Percentiles rank a stretch among this genome's conserved stretches.
These are phyloP conservation scores for Trichoderma sp. DNA, from an alignment of 2,329 filamentous ascomycete species.

Conservation along the genomic window DNA sequence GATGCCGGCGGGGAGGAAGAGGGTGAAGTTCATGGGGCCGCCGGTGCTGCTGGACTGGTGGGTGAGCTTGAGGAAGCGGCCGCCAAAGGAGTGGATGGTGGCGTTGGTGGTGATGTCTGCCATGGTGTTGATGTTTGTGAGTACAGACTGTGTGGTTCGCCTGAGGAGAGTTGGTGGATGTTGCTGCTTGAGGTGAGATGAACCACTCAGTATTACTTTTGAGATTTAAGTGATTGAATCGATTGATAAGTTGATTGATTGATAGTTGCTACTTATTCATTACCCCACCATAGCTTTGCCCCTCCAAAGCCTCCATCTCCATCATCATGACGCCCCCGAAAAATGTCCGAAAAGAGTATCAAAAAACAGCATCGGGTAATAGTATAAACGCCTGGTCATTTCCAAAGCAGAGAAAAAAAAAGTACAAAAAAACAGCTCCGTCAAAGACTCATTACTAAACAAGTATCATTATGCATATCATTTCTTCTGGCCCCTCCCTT, in stretches of 20 bases:
- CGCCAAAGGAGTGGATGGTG: slow-evolving; percentile 88
- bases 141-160: not conserved
- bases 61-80: slow-evolving; percentile 90
- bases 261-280: not conserved
- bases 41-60: slow-evolving; percentile 78
- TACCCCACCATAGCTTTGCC: slow-evolving; percentile 21
- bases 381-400: slow-evolving; percentile 21
- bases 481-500: not conserved
- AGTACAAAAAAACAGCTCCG: not conserved
- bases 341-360: slow-evolving; percentile 21
- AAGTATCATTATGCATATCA: not conserved
- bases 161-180: not conserved
- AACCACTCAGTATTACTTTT: not conserved
- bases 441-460: not conserved
- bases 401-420: not conserved
- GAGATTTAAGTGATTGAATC: not conserved
- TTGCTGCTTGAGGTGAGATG: not conserved
- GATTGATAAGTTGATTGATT: not conserved
- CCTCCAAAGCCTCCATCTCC: slow-evolving; percentile 10
- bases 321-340: slow-evolving; percentile 26
- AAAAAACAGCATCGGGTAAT: slow-evolving; percentile 11
- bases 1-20: slow-evolving; percentile 82
- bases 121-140: slow-evolving; percentile 17
- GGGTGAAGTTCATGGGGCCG: slow-evolving; percentile 89
- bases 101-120: slow-evolving; percentile 70